Evolutionary conservation across 2,329 filamentous ascomycete genomes (phyloP).

Genomic region (Penicillium sp.): DNA sequence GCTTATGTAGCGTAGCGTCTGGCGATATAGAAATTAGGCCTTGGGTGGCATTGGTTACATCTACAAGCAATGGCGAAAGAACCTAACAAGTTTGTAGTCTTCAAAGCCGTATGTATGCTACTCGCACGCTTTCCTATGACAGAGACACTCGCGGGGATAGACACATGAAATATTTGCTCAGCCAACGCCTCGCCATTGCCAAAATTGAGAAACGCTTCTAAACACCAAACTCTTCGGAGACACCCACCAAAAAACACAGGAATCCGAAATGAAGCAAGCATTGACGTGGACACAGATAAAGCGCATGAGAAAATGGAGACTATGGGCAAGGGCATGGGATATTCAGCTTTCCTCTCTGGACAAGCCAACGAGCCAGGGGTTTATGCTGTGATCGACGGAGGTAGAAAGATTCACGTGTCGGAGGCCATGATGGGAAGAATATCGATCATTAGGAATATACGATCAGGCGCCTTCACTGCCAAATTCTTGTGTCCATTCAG

Average conservation of each 20-base stretch:
- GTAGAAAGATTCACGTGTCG: neutral
- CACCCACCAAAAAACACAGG: conserved; percentile 7
- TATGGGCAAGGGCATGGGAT: neutral
- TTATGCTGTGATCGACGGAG: neutral
- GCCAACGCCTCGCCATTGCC: conserved; percentile 25
- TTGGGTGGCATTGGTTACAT: neutral
- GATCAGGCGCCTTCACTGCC: conserved; percentile 70
- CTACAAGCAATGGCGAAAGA: neutral
- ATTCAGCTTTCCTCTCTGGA: neutral
- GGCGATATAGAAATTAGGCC: neutral
- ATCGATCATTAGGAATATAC: neutral
- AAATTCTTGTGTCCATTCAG: conserved; percentile 93
- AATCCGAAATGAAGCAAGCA: conserved; percentile 7
- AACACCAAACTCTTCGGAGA: conserved; percentile 22
- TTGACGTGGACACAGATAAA: conserved; percentile 2
- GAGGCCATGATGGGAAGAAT: neutral
- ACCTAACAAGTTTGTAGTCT: neutral
- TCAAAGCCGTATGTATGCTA: conserved; percentile 3
- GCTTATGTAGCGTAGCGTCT: conserved; percentile 1
- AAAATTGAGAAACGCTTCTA: conserved; percentile 22
- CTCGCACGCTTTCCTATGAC: conserved; percentile 6
- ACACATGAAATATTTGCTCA: conserved; percentile 16
- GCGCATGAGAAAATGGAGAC: neutral
- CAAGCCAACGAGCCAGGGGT: neutral
- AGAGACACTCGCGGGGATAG: conserved; percentile 7